phyloP scores from a whole-genome alignment of 345 rosid genomes.

The Eutrema japonicum region DNA sequence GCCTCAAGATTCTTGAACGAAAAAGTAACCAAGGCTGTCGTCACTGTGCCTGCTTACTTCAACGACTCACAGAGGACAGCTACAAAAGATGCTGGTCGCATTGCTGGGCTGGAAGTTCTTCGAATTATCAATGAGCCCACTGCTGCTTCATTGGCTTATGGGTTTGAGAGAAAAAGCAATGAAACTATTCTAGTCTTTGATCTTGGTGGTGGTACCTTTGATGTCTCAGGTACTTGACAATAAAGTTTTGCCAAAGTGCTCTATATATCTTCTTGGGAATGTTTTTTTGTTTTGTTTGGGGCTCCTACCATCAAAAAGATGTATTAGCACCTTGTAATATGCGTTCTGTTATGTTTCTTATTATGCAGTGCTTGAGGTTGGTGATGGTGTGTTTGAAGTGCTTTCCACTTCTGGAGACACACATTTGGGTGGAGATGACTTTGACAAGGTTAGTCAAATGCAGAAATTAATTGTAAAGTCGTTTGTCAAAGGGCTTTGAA shows the following conservation, averaged over 20 bases:
- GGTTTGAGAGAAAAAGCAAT: constrained; percentile 91
- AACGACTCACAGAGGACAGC: constrained; percentile 95
- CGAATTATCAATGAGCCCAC: constrained; percentile 98
- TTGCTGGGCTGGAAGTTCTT: constrained; percentile 84
- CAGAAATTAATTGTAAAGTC: neutral
- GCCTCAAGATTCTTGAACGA: constrained; percentile 78
- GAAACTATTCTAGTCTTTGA: constrained; percentile 97
- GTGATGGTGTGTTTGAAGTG: constrained; percentile 99
- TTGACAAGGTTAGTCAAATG: constrained; percentile 68
- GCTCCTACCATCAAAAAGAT: neutral
- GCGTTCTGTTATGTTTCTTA: constrained; percentile 1
- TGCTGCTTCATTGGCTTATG: constrained; percentile 97
- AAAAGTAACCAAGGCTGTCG: constrained; percentile 70
- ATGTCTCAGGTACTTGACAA: constrained; percentile 77
- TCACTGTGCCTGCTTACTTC: constrained; percentile 84
- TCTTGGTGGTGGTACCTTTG: constrained; percentile 99
- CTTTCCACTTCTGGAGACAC: constrained; percentile 98
- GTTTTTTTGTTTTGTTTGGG: no score
- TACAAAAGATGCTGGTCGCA: constrained; percentile 95
- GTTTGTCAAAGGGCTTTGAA: neutral
- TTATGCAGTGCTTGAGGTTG: constrained; percentile 92
- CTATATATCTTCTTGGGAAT: no score
- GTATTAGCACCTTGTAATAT: neutral
- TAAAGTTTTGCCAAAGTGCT: neutral
- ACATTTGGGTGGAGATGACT: constrained; percentile 99